Percentiles rank a stretch among this genome's conserved stretches.
Conservation (phyloP, 345 rosid species). For the Pugionium dolabratum region DNA sequence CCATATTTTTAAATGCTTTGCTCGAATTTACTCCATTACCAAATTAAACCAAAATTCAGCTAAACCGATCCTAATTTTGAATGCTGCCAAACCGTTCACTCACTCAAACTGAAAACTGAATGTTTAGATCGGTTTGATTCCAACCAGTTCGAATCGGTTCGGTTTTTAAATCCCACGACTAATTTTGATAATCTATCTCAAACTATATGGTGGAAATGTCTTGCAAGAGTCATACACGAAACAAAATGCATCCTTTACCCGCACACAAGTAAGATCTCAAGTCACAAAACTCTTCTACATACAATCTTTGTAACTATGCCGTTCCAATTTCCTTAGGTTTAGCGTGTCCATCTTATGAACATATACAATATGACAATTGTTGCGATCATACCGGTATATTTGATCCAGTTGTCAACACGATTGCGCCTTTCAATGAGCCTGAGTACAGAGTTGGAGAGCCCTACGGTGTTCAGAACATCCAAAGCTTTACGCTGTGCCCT, state of each 20-base stretch:
- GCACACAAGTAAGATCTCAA: not conserved
- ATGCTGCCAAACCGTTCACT: no score
- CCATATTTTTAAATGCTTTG: no score
- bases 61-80: no score
- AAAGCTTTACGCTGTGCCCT: slow-evolving; percentile 88
- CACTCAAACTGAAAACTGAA: no score
- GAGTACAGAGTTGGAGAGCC: slow-evolving; percentile 85
- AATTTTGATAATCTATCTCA: not conserved
- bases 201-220: not conserved
- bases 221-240: not conserved
- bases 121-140: no score
- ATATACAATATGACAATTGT: slow-evolving; percentile 61
- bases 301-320: not conserved
- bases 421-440: slow-evolving; percentile 91
- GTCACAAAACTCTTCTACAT: slow-evolving; percentile 24
- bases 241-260: not conserved
- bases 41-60: no score
- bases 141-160: no score
- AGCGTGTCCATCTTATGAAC: slow-evolving; percentile 63
- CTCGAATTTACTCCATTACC: no score
- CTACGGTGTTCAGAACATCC: slow-evolving; percentile 86
- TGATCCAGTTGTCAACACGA: slow-evolving; percentile 86
- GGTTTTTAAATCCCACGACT: no score
- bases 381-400: slow-evolving; percentile 73
- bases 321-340: not conserved